phyloP scores from a whole-genome alignment of 208 protist genomes.

The Herpetomonas tarakana region DNA sequence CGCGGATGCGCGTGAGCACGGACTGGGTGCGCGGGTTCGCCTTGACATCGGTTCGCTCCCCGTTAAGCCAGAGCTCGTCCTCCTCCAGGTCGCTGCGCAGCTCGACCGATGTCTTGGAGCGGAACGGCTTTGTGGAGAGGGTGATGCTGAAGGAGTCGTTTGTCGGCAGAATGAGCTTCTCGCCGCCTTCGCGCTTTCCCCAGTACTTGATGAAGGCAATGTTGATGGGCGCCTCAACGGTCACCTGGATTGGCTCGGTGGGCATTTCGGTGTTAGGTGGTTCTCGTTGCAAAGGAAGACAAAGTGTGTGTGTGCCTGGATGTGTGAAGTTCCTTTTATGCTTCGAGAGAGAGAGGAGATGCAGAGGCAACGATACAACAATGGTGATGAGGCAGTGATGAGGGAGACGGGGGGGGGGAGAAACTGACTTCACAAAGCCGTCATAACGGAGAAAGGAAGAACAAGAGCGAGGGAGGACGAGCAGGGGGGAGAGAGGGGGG shows the following conservation, averaged over 20 bases:
- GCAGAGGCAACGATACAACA: too few relatives aligned
- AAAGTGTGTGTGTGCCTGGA: neutral
- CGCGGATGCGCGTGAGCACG: constrained; percentile 63
- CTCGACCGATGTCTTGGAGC: constrained; percentile 94
- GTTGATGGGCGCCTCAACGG: constrained; percentile 97
- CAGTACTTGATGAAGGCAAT: constrained; percentile 99
- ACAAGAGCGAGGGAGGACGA: too few relatives aligned
- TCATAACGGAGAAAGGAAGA: too few relatives aligned
- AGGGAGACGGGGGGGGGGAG: too few relatives aligned
- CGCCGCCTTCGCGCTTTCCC: constrained; percentile 97
- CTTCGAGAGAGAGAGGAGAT: constrained; percentile 1
- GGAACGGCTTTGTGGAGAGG: constrained; percentile 92
- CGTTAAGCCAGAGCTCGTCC: constrained; percentile 97
- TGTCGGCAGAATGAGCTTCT: constrained; percentile 91
- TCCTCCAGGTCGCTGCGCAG: constrained; percentile 53
- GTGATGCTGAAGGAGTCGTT: constrained; percentile 98
- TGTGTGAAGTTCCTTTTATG: neutral
- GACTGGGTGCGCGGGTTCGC: constrained; percentile 72
- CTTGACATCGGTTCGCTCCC: constrained; percentile 63
- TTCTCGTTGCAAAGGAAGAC: neutral
- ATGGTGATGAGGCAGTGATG: too few relatives aligned
- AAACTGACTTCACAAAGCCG: too few relatives aligned
- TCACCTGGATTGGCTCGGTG: constrained; percentile 38
- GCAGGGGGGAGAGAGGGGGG: too few relatives aligned
- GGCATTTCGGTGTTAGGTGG: constrained; percentile 12